Conservation (phyloP, 2,329 filamentous ascomycete species). For the Tolypocladium guangdongense region DNA sequence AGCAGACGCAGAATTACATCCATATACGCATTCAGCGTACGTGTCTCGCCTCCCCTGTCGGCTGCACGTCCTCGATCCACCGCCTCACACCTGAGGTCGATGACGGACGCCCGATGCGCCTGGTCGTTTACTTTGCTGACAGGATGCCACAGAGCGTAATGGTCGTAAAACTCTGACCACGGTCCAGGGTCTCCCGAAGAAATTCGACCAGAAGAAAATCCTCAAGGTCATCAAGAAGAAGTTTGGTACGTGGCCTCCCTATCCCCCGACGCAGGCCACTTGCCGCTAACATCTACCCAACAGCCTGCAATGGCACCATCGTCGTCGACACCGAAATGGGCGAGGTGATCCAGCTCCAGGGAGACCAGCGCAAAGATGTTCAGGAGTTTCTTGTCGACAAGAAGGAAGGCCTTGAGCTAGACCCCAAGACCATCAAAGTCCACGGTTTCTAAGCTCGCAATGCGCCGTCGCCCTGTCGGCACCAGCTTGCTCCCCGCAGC, state of each 20-base stretch:
- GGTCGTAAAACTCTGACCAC: constrained; percentile 99
- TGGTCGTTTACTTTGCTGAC: constrained; percentile 25
- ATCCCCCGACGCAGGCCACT: background rate
- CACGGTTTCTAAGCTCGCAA: constrained; percentile 37
- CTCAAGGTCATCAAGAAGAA: constrained; percentile 99
- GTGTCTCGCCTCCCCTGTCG: constrained; percentile 24
- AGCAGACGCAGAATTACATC: constrained; percentile 95
- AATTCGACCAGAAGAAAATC: constrained; percentile 99
- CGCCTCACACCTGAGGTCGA: constrained; percentile 5
- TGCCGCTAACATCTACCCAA: constrained; percentile 2
- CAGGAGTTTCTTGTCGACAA: constrained; percentile 96
- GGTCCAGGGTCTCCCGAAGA: constrained; percentile 96
- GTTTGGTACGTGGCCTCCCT: constrained; percentile 56
- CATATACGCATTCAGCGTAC: constrained; percentile 99
- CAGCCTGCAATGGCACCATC: constrained; percentile 99
- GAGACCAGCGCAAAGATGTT: constrained; percentile 97
- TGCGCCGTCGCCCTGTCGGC: constrained; percentile 28
- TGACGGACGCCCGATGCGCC: background rate
- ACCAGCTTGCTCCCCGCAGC: constrained; percentile 14
- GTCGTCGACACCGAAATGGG: constrained; percentile 94
- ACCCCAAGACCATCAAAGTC: constrained; percentile 95
- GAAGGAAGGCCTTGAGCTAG: constrained; percentile 87
- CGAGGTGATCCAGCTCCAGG: constrained; percentile 99
- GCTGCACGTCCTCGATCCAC: background rate
- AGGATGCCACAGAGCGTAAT: constrained; percentile 73